Evolutionary conservation across 441 rosid species (phyloP).

Genomic region (Gossypium schwendimanii): DNA sequence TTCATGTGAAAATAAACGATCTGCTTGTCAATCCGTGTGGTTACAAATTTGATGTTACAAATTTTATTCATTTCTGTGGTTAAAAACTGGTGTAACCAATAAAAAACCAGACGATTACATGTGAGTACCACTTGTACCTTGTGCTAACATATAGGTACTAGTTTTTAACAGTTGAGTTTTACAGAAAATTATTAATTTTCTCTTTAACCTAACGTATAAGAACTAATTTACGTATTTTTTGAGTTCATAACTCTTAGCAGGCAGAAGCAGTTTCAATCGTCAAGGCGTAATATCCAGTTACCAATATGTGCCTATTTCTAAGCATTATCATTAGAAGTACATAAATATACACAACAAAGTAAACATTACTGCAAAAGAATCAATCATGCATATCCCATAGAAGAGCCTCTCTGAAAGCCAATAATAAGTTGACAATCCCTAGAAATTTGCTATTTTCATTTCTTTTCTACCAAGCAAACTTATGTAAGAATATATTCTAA

Average conservation of each 20-base stretch:
- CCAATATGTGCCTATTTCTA: neutral
- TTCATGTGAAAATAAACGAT: no score
- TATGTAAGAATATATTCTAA: neutral
- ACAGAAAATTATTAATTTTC: no score
- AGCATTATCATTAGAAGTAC: neutral
- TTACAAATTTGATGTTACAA: no score
- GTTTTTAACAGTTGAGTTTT: no score
- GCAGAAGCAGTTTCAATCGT: neutral
- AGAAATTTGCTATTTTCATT: neutral
- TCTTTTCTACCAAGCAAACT: neutral
- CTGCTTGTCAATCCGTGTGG: no score
- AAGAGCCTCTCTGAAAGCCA: slow-evolving; percentile 4
- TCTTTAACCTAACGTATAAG: no score
- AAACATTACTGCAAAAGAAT: slow-evolving; percentile 1
- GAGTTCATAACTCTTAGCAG: neutral
- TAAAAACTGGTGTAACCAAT: no score
- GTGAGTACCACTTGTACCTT: no score
- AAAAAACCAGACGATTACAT: no score
- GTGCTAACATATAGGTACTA: no score
- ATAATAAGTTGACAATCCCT: neutral
- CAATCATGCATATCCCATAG: slow-evolving; percentile 6
- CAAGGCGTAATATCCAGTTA: neutral
- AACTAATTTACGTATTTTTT: no score
- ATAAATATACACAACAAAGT: neutral
- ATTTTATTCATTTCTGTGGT: no score